Conservation (phyloP, 306 rosid genomes). For the Acacia melanoxylon region DNA sequence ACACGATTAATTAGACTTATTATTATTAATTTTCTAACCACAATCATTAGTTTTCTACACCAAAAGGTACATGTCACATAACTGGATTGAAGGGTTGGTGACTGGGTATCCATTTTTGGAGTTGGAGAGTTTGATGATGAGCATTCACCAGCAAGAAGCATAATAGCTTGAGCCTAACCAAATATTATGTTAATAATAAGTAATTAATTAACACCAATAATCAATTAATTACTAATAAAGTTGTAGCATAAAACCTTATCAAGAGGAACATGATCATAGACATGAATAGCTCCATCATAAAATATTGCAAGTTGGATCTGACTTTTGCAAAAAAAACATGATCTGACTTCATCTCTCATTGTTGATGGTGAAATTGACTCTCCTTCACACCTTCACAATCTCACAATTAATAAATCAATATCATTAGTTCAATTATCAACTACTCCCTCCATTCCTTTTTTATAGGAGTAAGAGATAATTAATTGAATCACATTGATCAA, state of each 20-base stretch:
- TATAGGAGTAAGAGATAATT: too few species aligned
- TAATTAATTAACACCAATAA: background rate
- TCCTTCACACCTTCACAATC: conserved; percentile 12
- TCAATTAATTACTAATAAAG: background rate
- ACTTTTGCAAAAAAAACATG: too few species aligned
- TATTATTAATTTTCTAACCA: background rate
- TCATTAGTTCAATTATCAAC: too few species aligned
- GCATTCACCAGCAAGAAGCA: conserved; percentile 14
- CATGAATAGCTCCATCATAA: conserved; percentile 30
- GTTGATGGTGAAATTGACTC: background rate
- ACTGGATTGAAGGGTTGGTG: background rate
- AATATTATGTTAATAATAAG: background rate
- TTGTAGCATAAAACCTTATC: conserved; percentile 23
- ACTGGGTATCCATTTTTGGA: background rate
- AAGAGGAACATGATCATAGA: conserved; percentile 29
- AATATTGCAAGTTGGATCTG: conserved; percentile 39
- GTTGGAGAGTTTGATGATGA: conserved; percentile 15
- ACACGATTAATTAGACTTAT: background rate
- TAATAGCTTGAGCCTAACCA: conserved; percentile 28
- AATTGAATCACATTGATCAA: too few species aligned
- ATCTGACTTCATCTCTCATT: background rate
- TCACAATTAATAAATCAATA: background rate
- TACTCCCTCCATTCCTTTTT: too few species aligned
- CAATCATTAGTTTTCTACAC: background rate
- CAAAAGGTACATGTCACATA: background rate